Evolutionary conservation across 2,329 filamentous ascomycete species (phyloP), one percentile per base, ranked within the genome.

Genomic region (Colletotrichum filicis): DNA sequence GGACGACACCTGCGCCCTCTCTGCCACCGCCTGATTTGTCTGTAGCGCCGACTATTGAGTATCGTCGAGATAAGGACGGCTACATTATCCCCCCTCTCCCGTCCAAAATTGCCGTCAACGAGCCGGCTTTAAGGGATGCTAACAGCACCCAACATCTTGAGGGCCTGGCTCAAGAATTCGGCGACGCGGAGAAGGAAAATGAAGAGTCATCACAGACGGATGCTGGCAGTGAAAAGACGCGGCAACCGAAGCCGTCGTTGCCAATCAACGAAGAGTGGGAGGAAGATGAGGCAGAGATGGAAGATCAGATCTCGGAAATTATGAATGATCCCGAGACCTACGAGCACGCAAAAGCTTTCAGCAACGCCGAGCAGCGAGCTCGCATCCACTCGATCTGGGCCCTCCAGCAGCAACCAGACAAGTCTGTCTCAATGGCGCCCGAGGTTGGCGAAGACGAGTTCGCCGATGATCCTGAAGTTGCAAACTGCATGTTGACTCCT

Each of bases 381-480:
- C 83, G 84, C 6, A 86, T 89, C 19, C 87, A 87, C 82, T 87
- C 87, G 2, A 83, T 87, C 62, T 86, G 87, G 80, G 87, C 86
- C 32, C 83, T 88, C 22, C 83, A 86, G 19, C 83, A 85, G 73
- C 86, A 84, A 32, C 87, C 86, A 1, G 82, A 79, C 37, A 87
- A 84, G 76, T 83, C 83, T 35, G 85, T 88, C 12, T 88, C 87
- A 24, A 91, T 91, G 85, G 87, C 89, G 30, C 87, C 89, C 7
- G 91, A 93, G 66, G 92, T 97, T 24, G 91, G 89, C 63, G 93
- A 94, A 70, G 90, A 93, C 70, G 95, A 98, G 79, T 98, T 98
- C 78, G 94, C 92, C 49, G 92, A 97, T 77, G 97, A 99, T 75
- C 93, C 92, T 0, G 97, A 99, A 81, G 95, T 99, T 5, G 85